These are phyloP conservation scores for Choiromyces venosus DNA, from an alignment of 495 filamentous ascomycete genomes.

Conservation along the genomic window DNA sequence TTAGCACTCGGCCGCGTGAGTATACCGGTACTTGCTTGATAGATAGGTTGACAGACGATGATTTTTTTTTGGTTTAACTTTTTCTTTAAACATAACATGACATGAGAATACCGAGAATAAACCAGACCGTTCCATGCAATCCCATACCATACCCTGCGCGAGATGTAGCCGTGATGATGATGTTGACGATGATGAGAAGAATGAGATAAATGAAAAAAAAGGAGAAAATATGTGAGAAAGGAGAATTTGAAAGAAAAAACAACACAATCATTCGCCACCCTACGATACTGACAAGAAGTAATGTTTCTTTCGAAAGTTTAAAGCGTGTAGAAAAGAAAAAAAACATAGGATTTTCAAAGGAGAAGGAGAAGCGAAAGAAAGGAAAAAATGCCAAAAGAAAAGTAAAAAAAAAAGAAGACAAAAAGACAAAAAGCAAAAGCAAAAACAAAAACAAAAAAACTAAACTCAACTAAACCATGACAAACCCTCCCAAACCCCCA, in stretches of 20 bases:
- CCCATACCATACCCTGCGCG: background rate
- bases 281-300: conserved; percentile 3
- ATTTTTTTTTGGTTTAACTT: background rate
- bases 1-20: too few relatives aligned
- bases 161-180: background rate
- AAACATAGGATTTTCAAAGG: background rate
- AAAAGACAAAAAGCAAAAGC: background rate
- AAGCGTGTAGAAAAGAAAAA: background rate
- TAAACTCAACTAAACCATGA: conserved; percentile 24
- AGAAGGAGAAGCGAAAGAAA: background rate
- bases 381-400: background rate
- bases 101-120: background rate
- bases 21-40: too few relatives aligned
- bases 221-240: background rate
- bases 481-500: conserved; percentile 23
- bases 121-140: background rate
- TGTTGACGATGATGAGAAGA: background rate
- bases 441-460: background rate
- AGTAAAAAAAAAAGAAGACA: background rate
- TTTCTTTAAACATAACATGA: background rate
- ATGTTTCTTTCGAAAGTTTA: background rate
- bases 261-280: background rate
- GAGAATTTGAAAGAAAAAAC: background rate
- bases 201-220: background rate
- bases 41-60: background rate